These are phyloP conservation scores for Albophoma yamanashiensis DNA, from an alignment of 2,329 filamentous ascomycete species.

Conservation along the genomic window DNA sequence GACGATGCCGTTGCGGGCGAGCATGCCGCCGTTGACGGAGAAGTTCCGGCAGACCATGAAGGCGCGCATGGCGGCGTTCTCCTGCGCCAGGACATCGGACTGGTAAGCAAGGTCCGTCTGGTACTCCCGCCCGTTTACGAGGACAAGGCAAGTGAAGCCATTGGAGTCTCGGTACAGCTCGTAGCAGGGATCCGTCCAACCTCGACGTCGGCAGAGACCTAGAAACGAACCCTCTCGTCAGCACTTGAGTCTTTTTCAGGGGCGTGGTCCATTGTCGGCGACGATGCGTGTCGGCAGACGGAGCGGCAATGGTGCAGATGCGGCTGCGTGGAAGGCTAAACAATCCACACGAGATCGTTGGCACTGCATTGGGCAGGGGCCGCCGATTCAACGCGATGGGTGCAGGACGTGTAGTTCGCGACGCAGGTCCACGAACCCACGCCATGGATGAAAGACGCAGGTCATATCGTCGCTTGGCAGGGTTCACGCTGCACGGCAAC, in stretches of 20 bases:
- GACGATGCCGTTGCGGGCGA: slow-evolving; percentile 57
- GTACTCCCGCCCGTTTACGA: slow-evolving; percentile 95
- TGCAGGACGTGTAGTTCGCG: neutral
- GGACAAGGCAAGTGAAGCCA: slow-evolving; percentile 81
- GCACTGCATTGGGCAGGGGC: neutral
- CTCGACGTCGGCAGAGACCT: slow-evolving; percentile 91
- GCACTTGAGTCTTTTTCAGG: slow-evolving; percentile 7
- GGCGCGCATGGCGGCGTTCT: slow-evolving; percentile 89
- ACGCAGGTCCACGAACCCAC: neutral
- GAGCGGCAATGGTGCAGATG: neutral
- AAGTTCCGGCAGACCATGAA: slow-evolving; percentile 98
- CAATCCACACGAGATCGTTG: neutral
- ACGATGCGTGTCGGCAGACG: neutral
- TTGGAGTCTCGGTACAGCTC: slow-evolving; percentile 63
- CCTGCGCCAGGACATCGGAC: slow-evolving; percentile 72
- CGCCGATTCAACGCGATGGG: neutral
- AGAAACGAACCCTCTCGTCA: slow-evolving; percentile 19
- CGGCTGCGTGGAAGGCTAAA: neutral
- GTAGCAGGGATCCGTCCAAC: slow-evolving; percentile 87
- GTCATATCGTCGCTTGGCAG: neutral
- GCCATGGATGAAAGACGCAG: neutral
- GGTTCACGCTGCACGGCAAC: neutral
- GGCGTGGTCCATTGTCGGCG: neutral
- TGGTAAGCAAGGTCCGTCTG: slow-evolving; percentile 81
- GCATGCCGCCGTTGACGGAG: slow-evolving; percentile 91